Base-by-base conservation (phyloP, 148 eudicot species). In the Hydrangea macrophylla region DNA sequence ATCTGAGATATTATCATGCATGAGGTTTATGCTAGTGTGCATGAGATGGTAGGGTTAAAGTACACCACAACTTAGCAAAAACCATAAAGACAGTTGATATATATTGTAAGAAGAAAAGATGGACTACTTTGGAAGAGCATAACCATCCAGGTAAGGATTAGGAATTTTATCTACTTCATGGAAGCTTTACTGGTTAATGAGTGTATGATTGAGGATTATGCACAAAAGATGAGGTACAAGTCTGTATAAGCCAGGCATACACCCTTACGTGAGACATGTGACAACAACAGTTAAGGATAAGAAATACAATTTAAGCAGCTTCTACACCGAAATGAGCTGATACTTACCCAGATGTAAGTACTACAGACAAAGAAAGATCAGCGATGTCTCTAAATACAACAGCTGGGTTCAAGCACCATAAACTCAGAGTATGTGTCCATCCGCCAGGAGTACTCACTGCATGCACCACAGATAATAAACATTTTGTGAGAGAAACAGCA, bases 371-470 rank as follows among this genome's bases (percentile, higher is more conserved):
- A 65, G 93, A 82, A 72, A 73, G 74, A 63, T 87, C 85, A 59
- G 97, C 83, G 71, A 94, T 81, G 33, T 78, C 84, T 77, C 76
- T 88, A 72, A 94, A 94, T 68, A 91, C 90, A 64, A 94, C 89
- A 73, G 93, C 88, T 75, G 99, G 99, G 77, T 89, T 87, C 85
- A 94, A 78, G 91, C 97, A 94, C 96, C 96, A 91, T 76, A 94
- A 72, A 78, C 88, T 87, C 66, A 94, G 80, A 63, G 86, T 81
- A 80, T 76, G 72, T 50, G 78, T 79, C 97, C 90, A 87, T 56
- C 64, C 77, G 67, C 85, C 87, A 76, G 79, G 70, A 80, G 68
- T 65, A 72, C 75, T 64, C 61, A 79, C 81, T 80, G 81, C 77
- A 76, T 28, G 73, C 42, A 58, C 7, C 62, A 54, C 40, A 42